Base-by-base conservation (phyloP, 106 monocot genomes). In the Triglochin maritima region DNA sequence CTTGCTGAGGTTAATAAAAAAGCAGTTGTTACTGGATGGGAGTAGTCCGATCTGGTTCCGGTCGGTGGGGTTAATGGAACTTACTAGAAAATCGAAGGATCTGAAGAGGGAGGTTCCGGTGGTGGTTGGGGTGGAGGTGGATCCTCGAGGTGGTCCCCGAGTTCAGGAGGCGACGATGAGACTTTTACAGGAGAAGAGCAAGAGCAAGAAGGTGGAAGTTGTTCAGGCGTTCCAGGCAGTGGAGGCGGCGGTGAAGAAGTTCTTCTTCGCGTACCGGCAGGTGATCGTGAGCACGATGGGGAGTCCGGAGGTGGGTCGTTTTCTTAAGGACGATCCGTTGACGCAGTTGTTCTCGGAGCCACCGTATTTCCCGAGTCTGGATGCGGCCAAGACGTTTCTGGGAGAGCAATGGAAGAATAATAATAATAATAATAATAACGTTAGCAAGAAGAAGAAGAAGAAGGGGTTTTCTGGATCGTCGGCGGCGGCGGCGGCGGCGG, bases 371-470 rank as follows among this genome's bases (percentile, higher is more conserved):
- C 92, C 92, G 0, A 93, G 92, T 70, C 48, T 93, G 66, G 92
- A 93, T 46, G 88, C 88, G 12, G 92, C 92, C 5, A 93, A 88
- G 81, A 83, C 92, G 3, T 93, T 93, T 71, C 60, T 93, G 43
- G 92, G 88, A 4, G 85, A 77, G 56, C 72, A 76, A 14, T 89
- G 85, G 89, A 72, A 80, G 60, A 57, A 68, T 57, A 41, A 66
- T 29, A 29, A 29, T 29, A 29, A 29, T 1, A 57, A 68, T 57
- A 41, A 66, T 29, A 29, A 29, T 29, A 29, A 29, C 29, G 29
- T 29, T 29, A 29, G 29, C 29, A 29, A 29, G 1, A 29, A 29
- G 29, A 29, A 29, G 29, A 29, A 29, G 29, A 29, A 29, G 29
- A 29, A 29, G 29, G 29, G 29, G 29, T 29, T 29, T 29, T 29